Percentiles rank a stretch among this genome's conserved stretches.
phyloP scores from a whole-genome alignment of 805 yeast genomes.

The Barnettozyma botsteinii region DNA sequence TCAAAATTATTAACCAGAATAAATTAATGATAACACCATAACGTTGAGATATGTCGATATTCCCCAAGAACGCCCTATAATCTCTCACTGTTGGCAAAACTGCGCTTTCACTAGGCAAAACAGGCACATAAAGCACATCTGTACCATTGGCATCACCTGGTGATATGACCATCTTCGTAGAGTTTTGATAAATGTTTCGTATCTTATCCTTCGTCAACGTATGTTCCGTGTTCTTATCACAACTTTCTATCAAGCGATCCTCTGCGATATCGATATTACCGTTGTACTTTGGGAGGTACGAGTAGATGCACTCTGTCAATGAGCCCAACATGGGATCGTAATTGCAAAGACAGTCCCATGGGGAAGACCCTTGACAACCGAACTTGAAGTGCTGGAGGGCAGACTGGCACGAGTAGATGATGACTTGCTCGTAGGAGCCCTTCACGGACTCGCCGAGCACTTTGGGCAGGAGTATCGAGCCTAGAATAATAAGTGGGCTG shows the following conservation, averaged over 20 bases:
- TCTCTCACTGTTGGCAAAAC: slow-evolving; percentile 16
- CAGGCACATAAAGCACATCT: slow-evolving; percentile 12
- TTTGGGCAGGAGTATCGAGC: neutral
- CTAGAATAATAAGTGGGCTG: too few relatives aligned
- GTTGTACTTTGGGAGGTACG: slow-evolving; percentile 11
- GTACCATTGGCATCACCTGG: slow-evolving; percentile 1
- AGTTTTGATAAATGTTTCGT: slow-evolving; percentile 7
- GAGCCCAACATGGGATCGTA: slow-evolving; percentile 20
- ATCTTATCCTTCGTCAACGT: slow-evolving; percentile 11
- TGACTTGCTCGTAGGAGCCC: slow-evolving; percentile 22
- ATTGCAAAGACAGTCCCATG: slow-evolving; percentile 16
- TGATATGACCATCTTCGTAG: slow-evolving; percentile 7
- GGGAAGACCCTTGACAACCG: slow-evolving; percentile 13
- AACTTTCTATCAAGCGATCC: slow-evolving; percentile 4
- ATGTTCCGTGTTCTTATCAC: slow-evolving; percentile 6
- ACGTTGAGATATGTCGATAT: slow-evolving; percentile 20
- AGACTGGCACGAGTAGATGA: slow-evolving; percentile 21
- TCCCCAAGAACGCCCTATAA: slow-evolving; percentile 23
- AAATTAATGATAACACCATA: slow-evolving; percentile 18
- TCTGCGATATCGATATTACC: slow-evolving; percentile 7
- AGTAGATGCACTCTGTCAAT: slow-evolving; percentile 17
- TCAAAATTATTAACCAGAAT: slow-evolving; percentile 16
- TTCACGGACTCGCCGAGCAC: slow-evolving; percentile 11
- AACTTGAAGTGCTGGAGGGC: slow-evolving; percentile 16
- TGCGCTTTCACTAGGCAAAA: slow-evolving; percentile 8